Evolutionary conservation across 2,329 filamentous ascomycete species (phyloP).

Genomic region (Drechslera avenae): DNA sequence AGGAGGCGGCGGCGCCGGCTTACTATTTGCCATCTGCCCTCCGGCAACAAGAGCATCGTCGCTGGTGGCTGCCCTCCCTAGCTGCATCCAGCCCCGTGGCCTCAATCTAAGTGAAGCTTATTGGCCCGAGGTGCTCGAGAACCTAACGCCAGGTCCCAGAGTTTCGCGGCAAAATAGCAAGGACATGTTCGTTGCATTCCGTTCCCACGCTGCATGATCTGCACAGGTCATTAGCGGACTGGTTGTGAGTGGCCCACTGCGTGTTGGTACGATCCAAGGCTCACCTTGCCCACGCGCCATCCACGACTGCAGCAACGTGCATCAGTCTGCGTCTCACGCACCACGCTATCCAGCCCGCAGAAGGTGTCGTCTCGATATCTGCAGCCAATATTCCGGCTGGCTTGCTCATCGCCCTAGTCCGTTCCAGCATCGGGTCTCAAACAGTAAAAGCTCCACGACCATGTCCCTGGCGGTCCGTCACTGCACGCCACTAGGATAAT

Average conservation of each 20-base stretch:
- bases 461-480: conserved; percentile 43
- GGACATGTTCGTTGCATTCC: conserved; percentile 41
- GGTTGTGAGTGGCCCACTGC: conserved; percentile 37
- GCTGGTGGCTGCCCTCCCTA: conserved; percentile 36
- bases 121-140: conserved; percentile 37
- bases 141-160: conserved; percentile 41
- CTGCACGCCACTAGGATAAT: conserved; percentile 28
- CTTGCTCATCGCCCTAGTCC: conserved; percentile 30
- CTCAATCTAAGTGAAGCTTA: conserved; percentile 42
- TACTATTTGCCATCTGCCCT: conserved; percentile 55
- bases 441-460: conserved; percentile 45
- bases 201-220: conserved; percentile 45
- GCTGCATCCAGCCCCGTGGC: conserved; percentile 41
- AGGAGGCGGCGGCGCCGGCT: conserved; percentile 7
- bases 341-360: conserved; percentile 36
- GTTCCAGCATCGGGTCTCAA: conserved; percentile 41
- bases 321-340: conserved; percentile 33
- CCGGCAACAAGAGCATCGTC: conserved; percentile 25
- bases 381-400: conserved; percentile 38
- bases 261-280: conserved; percentile 33
- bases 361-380: conserved; percentile 33
- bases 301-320: conserved; percentile 33
- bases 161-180: conserved; percentile 42
- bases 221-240: conserved; percentile 39
- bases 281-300: conserved; percentile 29